These are phyloP conservation scores for Rhizophagus prolifer DNA, from an alignment of 192 early-diverging fungal genomes.

Conservation along the genomic window DNA sequence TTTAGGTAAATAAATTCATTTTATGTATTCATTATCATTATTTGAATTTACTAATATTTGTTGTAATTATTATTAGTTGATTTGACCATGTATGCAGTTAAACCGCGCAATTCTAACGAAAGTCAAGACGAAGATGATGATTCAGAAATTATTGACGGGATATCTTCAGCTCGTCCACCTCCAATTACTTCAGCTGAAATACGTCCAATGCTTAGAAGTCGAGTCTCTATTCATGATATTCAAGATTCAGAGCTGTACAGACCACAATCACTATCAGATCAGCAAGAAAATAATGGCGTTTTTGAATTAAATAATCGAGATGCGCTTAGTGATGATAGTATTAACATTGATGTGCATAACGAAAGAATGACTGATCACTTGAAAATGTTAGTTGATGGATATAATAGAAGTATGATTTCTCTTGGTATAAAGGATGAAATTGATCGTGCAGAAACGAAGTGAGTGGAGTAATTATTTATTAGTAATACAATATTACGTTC, in stretches of 20 bases:
- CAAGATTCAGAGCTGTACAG: constrained; percentile 30
- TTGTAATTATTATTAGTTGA: constrained; percentile 43
- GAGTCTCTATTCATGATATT: constrained; percentile 26
- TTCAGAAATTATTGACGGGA: not conserved
- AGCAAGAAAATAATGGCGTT: not conserved
- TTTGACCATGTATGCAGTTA: constrained; percentile 61
- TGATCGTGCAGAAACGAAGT: constrained; percentile 29
- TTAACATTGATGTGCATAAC: not conserved
- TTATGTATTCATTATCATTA: constrained; percentile 1
- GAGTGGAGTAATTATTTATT: not conserved
- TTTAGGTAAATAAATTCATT: constrained; percentile 69
- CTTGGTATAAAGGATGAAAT: constrained; percentile 39
- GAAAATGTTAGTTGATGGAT: constrained; percentile 34
- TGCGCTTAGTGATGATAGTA: constrained; percentile 16
- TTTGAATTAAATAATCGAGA: constrained; percentile 4
- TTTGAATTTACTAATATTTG: not conserved
- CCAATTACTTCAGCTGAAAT: not conserved
- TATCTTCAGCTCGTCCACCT: not conserved
- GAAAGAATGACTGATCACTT: constrained; percentile 39
- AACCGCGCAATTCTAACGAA: not conserved
- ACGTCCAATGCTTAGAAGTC: constrained; percentile 4
- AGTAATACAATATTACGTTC: not conserved
- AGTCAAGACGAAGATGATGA: not conserved
- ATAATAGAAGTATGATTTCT: constrained; percentile 38
- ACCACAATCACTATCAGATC: constrained; percentile 4